These are phyloP conservation scores for Hypoxylon lenormandii DNA, from an alignment of 495 filamentous ascomycete genomes.

Conservation along the genomic window DNA sequence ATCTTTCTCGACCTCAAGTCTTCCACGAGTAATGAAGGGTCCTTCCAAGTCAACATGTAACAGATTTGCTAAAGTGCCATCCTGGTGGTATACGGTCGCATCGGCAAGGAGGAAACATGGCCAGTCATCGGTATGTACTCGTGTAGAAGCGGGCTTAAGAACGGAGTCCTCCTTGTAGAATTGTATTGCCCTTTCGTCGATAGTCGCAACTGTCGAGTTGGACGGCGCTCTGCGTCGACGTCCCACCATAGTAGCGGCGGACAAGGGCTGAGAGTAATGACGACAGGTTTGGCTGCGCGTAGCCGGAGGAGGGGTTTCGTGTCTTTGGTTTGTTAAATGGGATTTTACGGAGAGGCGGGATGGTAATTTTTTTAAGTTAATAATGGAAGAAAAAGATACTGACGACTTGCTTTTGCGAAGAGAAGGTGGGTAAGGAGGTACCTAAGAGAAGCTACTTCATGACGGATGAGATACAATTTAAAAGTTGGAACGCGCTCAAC, in stretches of 20 bases:
- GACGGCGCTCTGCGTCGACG: constrained; percentile 50
- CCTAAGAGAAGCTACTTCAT: too few relatives aligned
- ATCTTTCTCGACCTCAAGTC: constrained; percentile 55
- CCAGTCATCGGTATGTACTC: constrained; percentile 49
- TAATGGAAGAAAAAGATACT: too few relatives aligned
- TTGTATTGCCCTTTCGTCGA: constrained; percentile 44
- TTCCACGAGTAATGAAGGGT: constrained; percentile 59
- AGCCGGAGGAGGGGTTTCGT: constrained; percentile 4
- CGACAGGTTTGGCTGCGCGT: background rate
- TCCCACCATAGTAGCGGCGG: constrained; percentile 50
- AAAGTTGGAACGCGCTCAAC: constrained; percentile 26
- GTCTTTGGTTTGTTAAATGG: background rate
- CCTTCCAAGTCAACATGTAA: constrained; percentile 57
- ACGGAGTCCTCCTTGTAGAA: constrained; percentile 53
- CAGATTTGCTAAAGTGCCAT: constrained; percentile 59
- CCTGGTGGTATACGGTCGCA: constrained; percentile 58
- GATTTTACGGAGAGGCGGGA: background rate
- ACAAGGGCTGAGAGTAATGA: background rate
- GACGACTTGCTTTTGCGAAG: too few relatives aligned
- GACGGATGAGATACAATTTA: too few relatives aligned
- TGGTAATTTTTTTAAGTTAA: too few relatives aligned
- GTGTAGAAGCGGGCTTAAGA: constrained; percentile 48
- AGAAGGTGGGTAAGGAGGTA: too few relatives aligned
- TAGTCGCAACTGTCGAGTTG: constrained; percentile 47
- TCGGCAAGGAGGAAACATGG: constrained; percentile 60